These are phyloP conservation scores for Huntiella bhutanensis DNA, from an alignment of 2,329 filamentous ascomycete genomes.

Conservation along the genomic window DNA sequence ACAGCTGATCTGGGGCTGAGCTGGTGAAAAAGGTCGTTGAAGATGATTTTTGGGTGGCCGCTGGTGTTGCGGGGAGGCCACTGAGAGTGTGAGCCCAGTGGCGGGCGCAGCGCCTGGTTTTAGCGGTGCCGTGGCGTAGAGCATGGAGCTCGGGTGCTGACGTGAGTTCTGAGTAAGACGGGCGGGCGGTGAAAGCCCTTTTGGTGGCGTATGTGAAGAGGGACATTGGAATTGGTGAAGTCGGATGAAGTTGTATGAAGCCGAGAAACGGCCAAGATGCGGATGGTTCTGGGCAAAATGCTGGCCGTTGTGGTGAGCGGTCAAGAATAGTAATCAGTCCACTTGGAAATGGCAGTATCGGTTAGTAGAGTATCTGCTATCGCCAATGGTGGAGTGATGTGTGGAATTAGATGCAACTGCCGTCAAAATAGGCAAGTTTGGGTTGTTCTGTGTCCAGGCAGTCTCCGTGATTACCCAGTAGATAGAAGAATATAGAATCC, in stretches of 20 bases:
- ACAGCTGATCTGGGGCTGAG: neutral
- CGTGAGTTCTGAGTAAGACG: neutral
- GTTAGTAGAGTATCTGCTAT: no score
- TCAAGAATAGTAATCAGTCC: no score
- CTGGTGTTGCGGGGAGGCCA: neutral
- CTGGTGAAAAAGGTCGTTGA: neutral
- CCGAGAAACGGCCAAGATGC: no score
- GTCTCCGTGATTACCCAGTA: no score
- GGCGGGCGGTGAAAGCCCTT: neutral
- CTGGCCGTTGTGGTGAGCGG: no score
- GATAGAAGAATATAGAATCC: no score
- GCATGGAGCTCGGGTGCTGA: neutral
- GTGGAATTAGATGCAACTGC: no score
- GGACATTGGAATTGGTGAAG: constrained; percentile 3
- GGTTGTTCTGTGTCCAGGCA: no score
- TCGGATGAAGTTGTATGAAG: neutral
- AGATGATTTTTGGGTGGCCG: neutral
- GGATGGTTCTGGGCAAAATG: no score
- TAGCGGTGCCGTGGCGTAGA: neutral
- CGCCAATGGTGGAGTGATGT: no score
- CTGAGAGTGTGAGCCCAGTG: neutral
- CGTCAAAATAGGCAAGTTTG: no score
- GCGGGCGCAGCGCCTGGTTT: neutral
- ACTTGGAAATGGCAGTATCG: no score
- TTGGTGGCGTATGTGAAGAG: constrained; percentile 7